These are phyloP conservation scores for Pleoardoris graminearum DNA, from an alignment of 2,329 filamentous ascomycete species.

Conservation along the genomic window DNA sequence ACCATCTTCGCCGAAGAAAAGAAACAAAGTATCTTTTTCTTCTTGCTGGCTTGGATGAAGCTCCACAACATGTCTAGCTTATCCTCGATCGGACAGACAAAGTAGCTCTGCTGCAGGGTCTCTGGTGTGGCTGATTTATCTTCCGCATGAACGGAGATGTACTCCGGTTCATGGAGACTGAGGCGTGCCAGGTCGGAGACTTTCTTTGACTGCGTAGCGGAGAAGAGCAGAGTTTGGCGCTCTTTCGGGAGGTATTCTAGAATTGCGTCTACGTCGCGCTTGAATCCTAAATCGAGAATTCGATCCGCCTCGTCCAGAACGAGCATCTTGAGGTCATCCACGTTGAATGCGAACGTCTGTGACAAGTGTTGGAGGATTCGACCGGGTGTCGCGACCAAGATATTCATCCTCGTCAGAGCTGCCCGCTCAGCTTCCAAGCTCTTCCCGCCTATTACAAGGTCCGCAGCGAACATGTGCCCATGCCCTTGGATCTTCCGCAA, in stretches of 20 bases:
- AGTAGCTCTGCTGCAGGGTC: constrained; percentile 87
- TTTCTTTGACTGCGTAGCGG: constrained; percentile 92
- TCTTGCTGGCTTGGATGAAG: constrained; percentile 88
- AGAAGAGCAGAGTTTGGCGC: constrained; percentile 92
- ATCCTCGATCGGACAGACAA: constrained; percentile 79
- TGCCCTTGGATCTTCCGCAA: constrained; percentile 85
- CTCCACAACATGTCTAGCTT: constrained; percentile 93
- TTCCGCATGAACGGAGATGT: constrained; percentile 89
- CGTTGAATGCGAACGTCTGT: constrained; percentile 86
- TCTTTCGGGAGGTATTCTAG: constrained; percentile 84
- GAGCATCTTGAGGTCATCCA: constrained; percentile 87
- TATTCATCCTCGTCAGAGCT: constrained; percentile 88
- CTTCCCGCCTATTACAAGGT: constrained; percentile 91
- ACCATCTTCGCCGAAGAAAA: constrained; percentile 95
- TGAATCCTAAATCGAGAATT: constrained; percentile 97
- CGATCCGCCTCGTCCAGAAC: constrained; percentile 95
- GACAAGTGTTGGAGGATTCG: constrained; percentile 95
- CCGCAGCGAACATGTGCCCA: constrained; percentile 84
- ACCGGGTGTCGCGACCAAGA: constrained; percentile 91
- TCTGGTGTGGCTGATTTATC: constrained; percentile 78
- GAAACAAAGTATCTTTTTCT: constrained; percentile 94
- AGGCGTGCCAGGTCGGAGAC: constrained; percentile 89
- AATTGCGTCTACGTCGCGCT: constrained; percentile 86
- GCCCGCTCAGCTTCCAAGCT: constrained; percentile 85
- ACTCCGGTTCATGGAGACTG: constrained; percentile 88